Evolutionary conservation across 257 asterid genomes (phyloP).

Genomic region (Eustoma russellianum): DNA sequence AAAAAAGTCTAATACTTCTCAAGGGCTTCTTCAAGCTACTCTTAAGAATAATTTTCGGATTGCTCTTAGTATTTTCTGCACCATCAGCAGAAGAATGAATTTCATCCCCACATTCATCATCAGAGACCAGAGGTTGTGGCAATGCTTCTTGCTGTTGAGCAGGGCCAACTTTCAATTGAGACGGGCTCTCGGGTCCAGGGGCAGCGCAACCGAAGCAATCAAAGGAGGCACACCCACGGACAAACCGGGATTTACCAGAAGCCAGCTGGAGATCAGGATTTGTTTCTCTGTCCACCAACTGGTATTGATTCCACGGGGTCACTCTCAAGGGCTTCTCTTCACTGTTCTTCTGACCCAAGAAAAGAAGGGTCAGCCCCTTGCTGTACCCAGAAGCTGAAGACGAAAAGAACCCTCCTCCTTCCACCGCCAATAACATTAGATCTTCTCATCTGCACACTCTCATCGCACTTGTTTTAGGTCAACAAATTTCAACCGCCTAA

Average conservation of each 20-base stretch:
- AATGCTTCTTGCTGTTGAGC: constrained; percentile 46
- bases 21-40: constrained; percentile 73
- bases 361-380: constrained; percentile 86
- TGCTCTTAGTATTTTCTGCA: constrained; percentile 26
- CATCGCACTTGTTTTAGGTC: constrained; percentile 10
- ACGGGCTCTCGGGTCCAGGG: constrained; percentile 61
- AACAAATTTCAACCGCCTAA: constrained; percentile 13
- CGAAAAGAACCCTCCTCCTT: constrained; percentile 99
- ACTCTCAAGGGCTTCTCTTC: constrained; percentile 98
- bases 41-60: constrained; percentile 33
- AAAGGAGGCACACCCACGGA: constrained; percentile 78
- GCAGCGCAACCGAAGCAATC: constrained; percentile 78
- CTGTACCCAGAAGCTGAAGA: constrained; percentile 99
- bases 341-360: constrained; percentile 62
- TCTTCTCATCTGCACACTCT: constrained; percentile 72
- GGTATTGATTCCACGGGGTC: constrained; percentile 97
- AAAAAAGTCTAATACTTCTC: constrained; percentile 16
- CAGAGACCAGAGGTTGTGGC: constrained; percentile 27
- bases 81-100: constrained; percentile 15
- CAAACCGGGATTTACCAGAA: constrained; percentile 57
- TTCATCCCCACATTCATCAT: constrained; percentile 22
- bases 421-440: constrained; percentile 96
- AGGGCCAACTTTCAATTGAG: constrained; percentile 68
- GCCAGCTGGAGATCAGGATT: constrained; percentile 91
- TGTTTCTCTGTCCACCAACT: constrained; percentile 86